A percentile compares a stretch with the other conserved stretches of the same genome.
These are phyloP conservation scores for Xylaria sp. DNA, from an alignment of 2,329 filamentous ascomycete species.

Conservation along the genomic window DNA sequence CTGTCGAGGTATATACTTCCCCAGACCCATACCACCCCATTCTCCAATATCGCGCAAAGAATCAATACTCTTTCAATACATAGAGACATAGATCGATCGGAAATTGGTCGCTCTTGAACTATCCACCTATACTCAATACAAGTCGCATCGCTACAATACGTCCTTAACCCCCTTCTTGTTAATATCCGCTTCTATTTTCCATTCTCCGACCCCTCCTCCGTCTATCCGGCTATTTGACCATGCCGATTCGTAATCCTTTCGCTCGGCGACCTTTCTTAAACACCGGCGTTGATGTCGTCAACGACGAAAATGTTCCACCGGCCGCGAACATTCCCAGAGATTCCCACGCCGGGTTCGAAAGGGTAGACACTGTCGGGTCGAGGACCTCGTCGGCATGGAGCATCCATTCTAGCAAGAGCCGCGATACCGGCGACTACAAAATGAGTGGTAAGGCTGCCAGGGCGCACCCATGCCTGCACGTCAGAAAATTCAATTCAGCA, in stretches of 20 bases:
- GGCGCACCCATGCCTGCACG: slow-evolving; percentile 25
- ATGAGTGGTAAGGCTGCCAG: slow-evolving; percentile 73
- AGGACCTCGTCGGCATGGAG: slow-evolving; percentile 71
- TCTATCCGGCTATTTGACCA: slow-evolving; percentile 38
- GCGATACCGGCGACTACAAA: slow-evolving; percentile 79
- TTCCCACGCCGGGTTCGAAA: slow-evolving; percentile 66
- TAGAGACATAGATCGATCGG: slow-evolving; percentile 29
- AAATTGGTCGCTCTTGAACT: not conserved
- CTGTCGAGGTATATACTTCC: not conserved
- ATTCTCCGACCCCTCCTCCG: slow-evolving; percentile 13
- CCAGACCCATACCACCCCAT: slow-evolving; percentile 6
- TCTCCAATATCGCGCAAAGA: slow-evolving; percentile 18
- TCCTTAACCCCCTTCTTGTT: slow-evolving; percentile 8
- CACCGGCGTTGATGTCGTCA: slow-evolving; percentile 54
- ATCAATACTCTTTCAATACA: slow-evolving; percentile 25
- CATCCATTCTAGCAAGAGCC: slow-evolving; percentile 68
- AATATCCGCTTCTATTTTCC: slow-evolving; percentile 3
- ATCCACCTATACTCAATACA: slow-evolving; percentile 14
- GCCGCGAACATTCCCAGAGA: slow-evolving; percentile 52
- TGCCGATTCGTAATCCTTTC: slow-evolving; percentile 74
- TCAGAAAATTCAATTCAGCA: slow-evolving; percentile 6
- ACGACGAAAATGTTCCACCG: slow-evolving; percentile 66
- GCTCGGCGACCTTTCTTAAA: slow-evolving; percentile 62
- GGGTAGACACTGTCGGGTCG: slow-evolving; percentile 71
- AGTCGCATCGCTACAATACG: slow-evolving; percentile 26